Conservation (phyloP, 176 grass and related monocot species). For the Carex cristatella region DNA sequence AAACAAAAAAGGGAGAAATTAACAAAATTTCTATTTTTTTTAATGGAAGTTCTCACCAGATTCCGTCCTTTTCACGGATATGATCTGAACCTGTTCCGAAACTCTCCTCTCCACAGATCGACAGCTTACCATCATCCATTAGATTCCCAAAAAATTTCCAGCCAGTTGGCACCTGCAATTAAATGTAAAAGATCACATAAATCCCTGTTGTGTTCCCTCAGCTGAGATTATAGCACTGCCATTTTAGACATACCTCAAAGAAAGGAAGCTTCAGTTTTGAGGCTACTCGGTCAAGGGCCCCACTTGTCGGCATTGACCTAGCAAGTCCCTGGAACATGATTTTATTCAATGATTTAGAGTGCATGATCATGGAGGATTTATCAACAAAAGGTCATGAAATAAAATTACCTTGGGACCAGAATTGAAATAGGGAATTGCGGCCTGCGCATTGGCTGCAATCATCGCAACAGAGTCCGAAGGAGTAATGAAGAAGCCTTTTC, state of each 20-base stretch:
- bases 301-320: slow-evolving; percentile 94
- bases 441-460: slow-evolving; percentile 77
- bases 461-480: slow-evolving; percentile 97
- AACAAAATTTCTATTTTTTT: slow-evolving; percentile 2
- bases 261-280: slow-evolving; percentile 73
- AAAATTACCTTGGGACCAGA: slow-evolving; percentile 63
- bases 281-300: slow-evolving; percentile 76
- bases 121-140: slow-evolving; percentile 85
- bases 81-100: slow-evolving; percentile 94
- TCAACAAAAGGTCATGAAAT: not conserved
- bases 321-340: slow-evolving; percentile 64
- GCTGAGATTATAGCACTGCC: not conserved
- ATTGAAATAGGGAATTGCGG: slow-evolving; percentile 83
- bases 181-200: not conserved
- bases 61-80: slow-evolving; percentile 92
- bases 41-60: slow-evolving; percentile 51
- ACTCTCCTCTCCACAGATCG: slow-evolving; percentile 91
- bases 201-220: not conserved
- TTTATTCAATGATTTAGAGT: slow-evolving; percentile 17
- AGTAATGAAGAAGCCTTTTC: slow-evolving; percentile 80
- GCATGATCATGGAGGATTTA: slow-evolving; percentile 2
- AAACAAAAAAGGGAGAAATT: not conserved
- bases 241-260: slow-evolving; percentile 63
- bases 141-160: slow-evolving; percentile 96
- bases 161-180: slow-evolving; percentile 81